Evolutionary conservation across 1,139 yeast genomes (phyloP), one percentile per base, ranked within the genome.

Genomic region (Arxiozyma heterogenica): DNA sequence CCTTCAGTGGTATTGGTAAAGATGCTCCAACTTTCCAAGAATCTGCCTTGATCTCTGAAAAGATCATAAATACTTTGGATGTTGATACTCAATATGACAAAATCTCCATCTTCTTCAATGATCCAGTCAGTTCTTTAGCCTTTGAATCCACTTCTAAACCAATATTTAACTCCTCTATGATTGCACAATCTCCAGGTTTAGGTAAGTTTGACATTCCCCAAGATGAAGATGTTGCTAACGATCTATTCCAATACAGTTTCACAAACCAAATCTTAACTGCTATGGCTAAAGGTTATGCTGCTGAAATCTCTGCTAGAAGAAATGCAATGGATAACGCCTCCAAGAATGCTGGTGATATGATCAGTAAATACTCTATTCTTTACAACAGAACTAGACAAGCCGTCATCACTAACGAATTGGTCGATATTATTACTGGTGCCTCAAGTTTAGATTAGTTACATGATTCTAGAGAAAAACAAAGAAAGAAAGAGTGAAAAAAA

Each of bases 371-470:
- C 86, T 85, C 98, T 64, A 93, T 93, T 75, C 83, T 91, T 75
- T 93, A 93, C 79, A 93, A 93, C 91, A 91, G 98, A 84, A 88
- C 98, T 73, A 91, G 98, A 86, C 98, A 93, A 82, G 98, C 98
- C 68, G 98, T 91, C 73, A 93, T 93, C 72, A 93, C 98, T 78
- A 93, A 93, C 82, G 98, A 93, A 81, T 81, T 93, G 84, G 98
- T 93, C 71, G 98, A 93, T 79, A 93, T 93, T 73, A 93, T 93
- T 75, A 93, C 98, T 71, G 98, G 98, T 89, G 98, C 98, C 71
- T 88, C 98, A 61, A 89, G 98, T 59, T 84, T 93, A 79, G 96
- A 87, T 78, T 93, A 86, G 71, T 21, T 25, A 38, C 39, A 34
- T 34, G 15, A 34, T 12, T 3, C 6, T 12, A 2, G 39, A 34